Evolutionary conservation across 805 yeast species (phyloP).

Genomic region (Spathaspora gorwiae): DNA sequence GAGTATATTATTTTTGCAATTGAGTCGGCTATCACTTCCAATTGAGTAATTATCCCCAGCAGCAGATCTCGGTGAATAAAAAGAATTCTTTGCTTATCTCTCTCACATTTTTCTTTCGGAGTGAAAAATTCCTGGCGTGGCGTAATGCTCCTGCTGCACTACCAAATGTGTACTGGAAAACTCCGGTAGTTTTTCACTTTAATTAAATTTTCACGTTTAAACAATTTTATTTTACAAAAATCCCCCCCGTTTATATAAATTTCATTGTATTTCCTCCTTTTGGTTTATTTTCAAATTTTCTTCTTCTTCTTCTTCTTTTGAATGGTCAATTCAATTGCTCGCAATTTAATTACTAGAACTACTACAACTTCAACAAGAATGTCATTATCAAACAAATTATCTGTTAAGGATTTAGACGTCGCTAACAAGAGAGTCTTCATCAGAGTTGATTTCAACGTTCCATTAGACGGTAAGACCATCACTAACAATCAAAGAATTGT

Average conservation of each 20-base stretch:
- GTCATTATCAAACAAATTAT: conserved; percentile 92
- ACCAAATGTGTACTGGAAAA: too few relatives aligned
- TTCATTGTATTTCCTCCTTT: neutral
- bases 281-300: neutral
- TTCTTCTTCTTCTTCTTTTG: neutral
- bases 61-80: neutral
- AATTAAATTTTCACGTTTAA: too few relatives aligned
- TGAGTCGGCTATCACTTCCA: neutral
- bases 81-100: too few relatives aligned
- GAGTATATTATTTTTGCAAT: neutral
- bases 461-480: conserved; percentile 92
- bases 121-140: too few relatives aligned
- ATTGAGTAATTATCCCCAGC: neutral
- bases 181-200: too few relatives aligned
- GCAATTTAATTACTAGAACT: neutral
- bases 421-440: conserved; percentile 93
- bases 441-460: conserved; percentile 96
- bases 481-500: conserved; percentile 99
- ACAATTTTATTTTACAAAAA: too few relatives aligned
- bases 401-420: conserved; percentile 86
- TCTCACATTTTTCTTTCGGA: too few relatives aligned
- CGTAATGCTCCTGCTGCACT: too few relatives aligned
- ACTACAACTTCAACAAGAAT: conserved; percentile 29
- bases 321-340: neutral
- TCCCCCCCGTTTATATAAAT: neutral